phyloP scores from a whole-genome alignment of 257 asterid species.

The Sherardia arvensis region DNA sequence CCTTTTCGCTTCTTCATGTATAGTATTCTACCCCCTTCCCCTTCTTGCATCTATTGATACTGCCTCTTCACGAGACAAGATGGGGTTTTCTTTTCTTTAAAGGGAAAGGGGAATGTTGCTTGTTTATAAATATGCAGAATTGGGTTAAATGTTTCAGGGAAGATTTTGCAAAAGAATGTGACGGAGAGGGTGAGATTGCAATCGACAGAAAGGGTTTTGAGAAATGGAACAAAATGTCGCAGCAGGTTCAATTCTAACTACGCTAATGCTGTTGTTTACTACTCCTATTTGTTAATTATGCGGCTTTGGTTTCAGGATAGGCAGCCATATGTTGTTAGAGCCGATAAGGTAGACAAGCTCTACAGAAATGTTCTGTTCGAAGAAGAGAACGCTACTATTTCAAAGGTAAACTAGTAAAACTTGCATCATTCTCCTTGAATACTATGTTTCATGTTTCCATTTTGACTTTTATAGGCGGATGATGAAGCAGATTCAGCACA shows the following conservation, averaged over 20 bases:
- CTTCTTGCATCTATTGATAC: not conserved
- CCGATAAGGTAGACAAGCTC: slow-evolving; percentile 29
- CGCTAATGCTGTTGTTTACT: not conserved
- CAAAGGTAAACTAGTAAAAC: slow-evolving; percentile 3
- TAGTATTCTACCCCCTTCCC: too few relatives aligned
- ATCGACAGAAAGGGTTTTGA: slow-evolving; percentile 40
- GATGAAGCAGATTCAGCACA: slow-evolving; percentile 36
- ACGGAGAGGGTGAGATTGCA: slow-evolving; percentile 31
- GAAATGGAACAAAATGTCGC: slow-evolving; percentile 46
- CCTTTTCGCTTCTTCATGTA: slow-evolving; percentile 55
- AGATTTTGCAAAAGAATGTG: slow-evolving; percentile 26
- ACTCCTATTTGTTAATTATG: not conserved
- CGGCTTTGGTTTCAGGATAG: slow-evolving; percentile 21
- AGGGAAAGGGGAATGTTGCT: too few relatives aligned
- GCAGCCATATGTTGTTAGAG: slow-evolving; percentile 33
- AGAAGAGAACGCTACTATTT: slow-evolving; percentile 20
- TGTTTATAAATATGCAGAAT: too few relatives aligned
- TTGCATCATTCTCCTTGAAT: not conserved
- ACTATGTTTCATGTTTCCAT: not conserved
- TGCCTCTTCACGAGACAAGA: too few relatives aligned
- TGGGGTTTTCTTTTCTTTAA: not conserved
- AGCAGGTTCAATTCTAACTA: slow-evolving; percentile 20
- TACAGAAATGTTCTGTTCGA: slow-evolving; percentile 22
- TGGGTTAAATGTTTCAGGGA: slow-evolving; percentile 38
- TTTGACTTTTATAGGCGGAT: slow-evolving; percentile 16